phyloP scores from a whole-genome alignment of 257 asterid genomes.

The Buddleja alternifolia region DNA sequence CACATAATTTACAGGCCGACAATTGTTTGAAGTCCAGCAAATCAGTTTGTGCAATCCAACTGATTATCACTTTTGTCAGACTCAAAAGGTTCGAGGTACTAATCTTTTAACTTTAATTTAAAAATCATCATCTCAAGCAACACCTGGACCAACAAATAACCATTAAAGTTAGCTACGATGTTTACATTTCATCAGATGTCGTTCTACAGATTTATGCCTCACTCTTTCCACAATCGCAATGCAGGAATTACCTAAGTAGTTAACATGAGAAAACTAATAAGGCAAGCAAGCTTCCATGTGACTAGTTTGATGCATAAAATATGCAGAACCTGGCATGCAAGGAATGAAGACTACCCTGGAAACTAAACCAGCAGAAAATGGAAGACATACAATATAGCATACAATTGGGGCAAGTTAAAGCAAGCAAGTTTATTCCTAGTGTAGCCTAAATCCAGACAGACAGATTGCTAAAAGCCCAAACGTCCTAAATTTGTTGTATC shows the following conservation, averaged over 20 bases:
- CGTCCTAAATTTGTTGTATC: not conserved
- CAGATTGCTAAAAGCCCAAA: constrained; percentile 2
- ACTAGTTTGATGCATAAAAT: not conserved
- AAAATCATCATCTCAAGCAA: not conserved
- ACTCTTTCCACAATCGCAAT: constrained; percentile 11
- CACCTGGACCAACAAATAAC: not conserved
- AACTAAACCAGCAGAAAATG: constrained; percentile 7
- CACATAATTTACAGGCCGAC: not conserved
- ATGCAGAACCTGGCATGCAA: constrained; percentile 11
- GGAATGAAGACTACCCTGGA: constrained; percentile 4
- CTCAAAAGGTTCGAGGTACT: not conserved
- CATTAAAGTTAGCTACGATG: not conserved
- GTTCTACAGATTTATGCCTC: constrained; percentile 7
- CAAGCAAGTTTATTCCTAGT: constrained; percentile 19
- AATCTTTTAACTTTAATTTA: not conserved
- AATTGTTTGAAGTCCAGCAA: not conserved
- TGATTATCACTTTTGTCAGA: constrained; percentile 14
- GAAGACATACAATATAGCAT: not conserved
- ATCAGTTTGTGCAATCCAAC: not conserved
- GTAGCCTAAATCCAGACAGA: constrained; percentile 1
- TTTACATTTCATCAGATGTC: not conserved
- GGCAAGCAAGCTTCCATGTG: not conserved
- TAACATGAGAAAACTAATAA: constrained; percentile 2
- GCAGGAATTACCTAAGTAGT: not conserved
- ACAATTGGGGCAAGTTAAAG: constrained; percentile 12